phyloP scores from a whole-genome alignment of 2,329 filamentous ascomycete species.

The Fusarium caatingaense region DNA sequence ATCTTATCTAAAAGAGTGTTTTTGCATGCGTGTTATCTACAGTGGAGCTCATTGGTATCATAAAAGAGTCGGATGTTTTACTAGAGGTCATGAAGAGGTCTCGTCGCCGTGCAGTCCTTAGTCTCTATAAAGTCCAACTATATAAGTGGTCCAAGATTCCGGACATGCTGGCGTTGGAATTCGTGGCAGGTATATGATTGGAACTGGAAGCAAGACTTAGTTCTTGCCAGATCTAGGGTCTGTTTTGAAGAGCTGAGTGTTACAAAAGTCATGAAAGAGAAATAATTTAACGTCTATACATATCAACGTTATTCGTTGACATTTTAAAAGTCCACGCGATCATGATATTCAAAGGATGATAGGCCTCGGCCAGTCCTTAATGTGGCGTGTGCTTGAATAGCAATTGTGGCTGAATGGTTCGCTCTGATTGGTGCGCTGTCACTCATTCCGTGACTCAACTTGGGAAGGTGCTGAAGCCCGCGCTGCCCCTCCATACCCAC shows the following conservation, averaged over 20 bases:
- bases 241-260: conserved; percentile 42
- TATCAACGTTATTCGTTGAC: conserved; percentile 5
- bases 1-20: conserved; percentile 51
- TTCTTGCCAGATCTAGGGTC: conserved; percentile 23
- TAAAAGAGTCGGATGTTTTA: conserved; percentile 10
- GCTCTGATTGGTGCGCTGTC: conserved; percentile 41
- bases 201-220: conserved; percentile 36
- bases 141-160: conserved; percentile 34
- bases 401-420: conserved; percentile 12
- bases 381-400: conserved; percentile 23
- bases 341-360: neutral
- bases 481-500: conserved; percentile 44
- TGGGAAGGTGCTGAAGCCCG: conserved; percentile 19
- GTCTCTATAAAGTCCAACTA: conserved; percentile 26
- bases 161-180: conserved; percentile 46
- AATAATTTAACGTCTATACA: conserved; percentile 43
- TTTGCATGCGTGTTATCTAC: conserved; percentile 32
- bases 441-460: conserved; percentile 38
- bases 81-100: conserved; percentile 11
- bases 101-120: conserved; percentile 7
- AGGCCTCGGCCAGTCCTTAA: neutral
- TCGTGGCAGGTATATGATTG: conserved; percentile 42
- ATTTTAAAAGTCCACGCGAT: conserved; percentile 18
- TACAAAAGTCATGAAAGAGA: conserved; percentile 46
- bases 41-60: conserved; percentile 13